These are phyloP conservation scores for Chlorociboria aeruginascens DNA, from an alignment of 495 filamentous ascomycete genomes.

Conservation along the genomic window DNA sequence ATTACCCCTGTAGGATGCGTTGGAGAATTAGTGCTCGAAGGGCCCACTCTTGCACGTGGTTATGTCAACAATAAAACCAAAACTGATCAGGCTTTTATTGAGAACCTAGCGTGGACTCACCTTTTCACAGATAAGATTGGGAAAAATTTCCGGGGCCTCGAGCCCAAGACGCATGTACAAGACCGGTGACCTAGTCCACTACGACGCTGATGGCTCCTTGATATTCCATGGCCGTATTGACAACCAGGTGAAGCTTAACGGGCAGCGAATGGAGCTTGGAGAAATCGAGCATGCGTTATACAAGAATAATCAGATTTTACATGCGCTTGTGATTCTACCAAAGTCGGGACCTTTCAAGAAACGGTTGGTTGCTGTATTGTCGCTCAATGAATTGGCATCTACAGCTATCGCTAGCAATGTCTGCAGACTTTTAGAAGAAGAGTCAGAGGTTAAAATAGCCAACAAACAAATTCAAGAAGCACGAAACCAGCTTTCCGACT, in stretches of 20 bases:
- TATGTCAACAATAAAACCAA: slow-evolving; percentile 29
- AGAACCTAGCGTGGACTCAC: slow-evolving; percentile 20
- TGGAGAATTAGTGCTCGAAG: slow-evolving; percentile 53
- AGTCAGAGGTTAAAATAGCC: no score
- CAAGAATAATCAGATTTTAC: slow-evolving; percentile 26
- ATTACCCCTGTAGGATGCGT: slow-evolving; percentile 46
- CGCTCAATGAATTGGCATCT: slow-evolving; percentile 3
- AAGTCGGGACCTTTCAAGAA: slow-evolving; percentile 3
- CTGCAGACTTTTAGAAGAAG: no score
- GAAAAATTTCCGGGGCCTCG: background rate
- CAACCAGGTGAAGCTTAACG: slow-evolving; percentile 21
- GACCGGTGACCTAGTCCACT: slow-evolving; percentile 17
- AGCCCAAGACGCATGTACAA: slow-evolving; percentile 43
- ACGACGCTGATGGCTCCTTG: slow-evolving; percentile 29
- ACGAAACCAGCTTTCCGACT: no score
- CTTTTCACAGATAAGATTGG: no score
- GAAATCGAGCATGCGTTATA: slow-evolving; percentile 35
- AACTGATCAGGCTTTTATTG: slow-evolving; percentile 17
- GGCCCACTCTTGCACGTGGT: slow-evolving; percentile 37
- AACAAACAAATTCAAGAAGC: no score
- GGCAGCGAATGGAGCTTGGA: slow-evolving; percentile 21
- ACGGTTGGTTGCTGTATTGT: background rate
- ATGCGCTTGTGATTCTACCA: slow-evolving; percentile 25
- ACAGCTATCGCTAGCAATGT: background rate
- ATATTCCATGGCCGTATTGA: slow-evolving; percentile 22